Evolutionary conservation across 2,329 filamentous ascomycete species (phyloP), one percentile per base, ranked within the genome.

Genomic region (Fusarium veterinarium): DNA sequence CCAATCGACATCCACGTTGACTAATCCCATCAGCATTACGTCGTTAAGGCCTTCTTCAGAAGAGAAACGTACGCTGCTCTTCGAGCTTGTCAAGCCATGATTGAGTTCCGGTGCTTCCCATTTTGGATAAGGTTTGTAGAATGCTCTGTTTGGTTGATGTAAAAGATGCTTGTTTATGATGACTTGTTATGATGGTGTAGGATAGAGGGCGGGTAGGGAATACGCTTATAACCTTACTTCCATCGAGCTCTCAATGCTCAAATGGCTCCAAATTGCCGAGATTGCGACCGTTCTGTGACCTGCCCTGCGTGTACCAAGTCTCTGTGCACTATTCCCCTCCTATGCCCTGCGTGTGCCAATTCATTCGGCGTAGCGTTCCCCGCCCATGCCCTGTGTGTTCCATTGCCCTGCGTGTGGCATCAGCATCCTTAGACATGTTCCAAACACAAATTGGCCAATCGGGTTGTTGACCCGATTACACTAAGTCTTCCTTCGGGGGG

Each of bases 1-100:
- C 81, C 83, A 86, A 72, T 87, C 86, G 30, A 87, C 84, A 66
- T 87, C 86, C 60, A 87, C 80, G 37, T 87, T 83, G 64, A 87
- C 86, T 87, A 37, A 11, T 8, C 3, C 2, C 25, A 33, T 64
- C 6, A 64, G 53, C 8, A 10, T 37, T 20, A 20, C 2, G 8
- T 14, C 5, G 17, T 6, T 1, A 23, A 25, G 8, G 1, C 6
- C 0, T 3, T 30, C 9, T 30, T 8, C 6, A 16, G 1, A 12
- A 25, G 1, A 3, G 13, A 16, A 13, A 76, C 80, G 73, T 70
- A 84, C 83, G 69, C 67, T 83, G 80, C 74, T 83, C 78, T 64
- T 83, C 81, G 41, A 85, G 81, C 79, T 83, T 84, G 63, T 84
- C 81, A 30, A 85, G 81, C 82, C 83, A 84, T 46, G 82, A 82